Base-by-base conservation (phyloP, 2,329 filamentous ascomycete species). In the Hypocrella siamensis region DNA sequence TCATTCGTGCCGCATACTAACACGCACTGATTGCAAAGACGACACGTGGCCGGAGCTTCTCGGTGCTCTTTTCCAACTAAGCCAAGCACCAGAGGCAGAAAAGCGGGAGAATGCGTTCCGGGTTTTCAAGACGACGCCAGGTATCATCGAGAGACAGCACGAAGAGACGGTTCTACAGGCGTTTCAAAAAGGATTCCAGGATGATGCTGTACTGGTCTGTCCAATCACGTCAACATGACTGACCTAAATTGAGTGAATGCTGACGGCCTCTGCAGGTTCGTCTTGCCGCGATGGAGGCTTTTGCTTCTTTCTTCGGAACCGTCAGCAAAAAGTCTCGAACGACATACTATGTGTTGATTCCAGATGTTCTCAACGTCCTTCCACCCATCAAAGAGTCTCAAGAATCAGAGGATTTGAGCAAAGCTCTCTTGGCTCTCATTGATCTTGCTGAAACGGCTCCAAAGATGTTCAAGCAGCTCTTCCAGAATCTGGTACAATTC, bases 401-500 rank as follows among this genome's bases (percentile, higher is more conserved):
- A 41, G 84, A 98, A 49, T 90, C 84, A 10, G 88, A 94, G 11
- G 78, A 93, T 41, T 72, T 98, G 12, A 88, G 83, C 42, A 85
- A 85, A 50, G 86, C 86, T 16, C 74, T 98, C 26, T 65, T 94
- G 34, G 79, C 88, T 17, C 68, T 98, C 30, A 94, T 98, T 46
- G 90, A 96, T 42, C 68, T 98, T 34, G 90, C 90, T 25, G 90
- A 96, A 56, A 71, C 79, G n/a, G 80, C 83, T 16, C 85, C 88
- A 16, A 92, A 90, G 59, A 96, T 96, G 86, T 98, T 98, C 63
- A 93, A 90, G 59, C 70, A 70, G 15, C 66, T 93, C n/a, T 98
- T 98, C 61, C 79, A 80, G 49, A 86, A 84, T 47, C 67, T 98
- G 4, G 88, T 96, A 31, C 77, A 82, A 44, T 94, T 98, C 58